Percentiles rank a stretch among this genome's conserved stretches.
Evolutionary conservation across 2,329 filamentous ascomycete species (phyloP).

Genomic region (Lecanoromycetidae sp.): DNA sequence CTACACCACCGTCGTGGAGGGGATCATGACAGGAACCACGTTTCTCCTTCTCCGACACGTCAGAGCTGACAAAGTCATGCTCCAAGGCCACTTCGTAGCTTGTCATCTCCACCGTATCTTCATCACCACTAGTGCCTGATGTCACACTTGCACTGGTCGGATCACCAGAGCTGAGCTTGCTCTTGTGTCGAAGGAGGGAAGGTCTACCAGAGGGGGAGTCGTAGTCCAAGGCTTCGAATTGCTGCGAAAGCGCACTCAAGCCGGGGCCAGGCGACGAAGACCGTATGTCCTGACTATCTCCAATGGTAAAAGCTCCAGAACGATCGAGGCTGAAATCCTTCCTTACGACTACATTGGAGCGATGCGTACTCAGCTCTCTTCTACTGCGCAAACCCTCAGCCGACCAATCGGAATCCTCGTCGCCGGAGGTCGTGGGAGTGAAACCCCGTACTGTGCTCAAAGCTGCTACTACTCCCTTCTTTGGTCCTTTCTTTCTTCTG

Average conservation of each 20-base stretch:
- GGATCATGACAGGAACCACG: conserved; percentile 21
- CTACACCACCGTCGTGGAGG: conserved; percentile 11
- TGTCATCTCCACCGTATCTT: conserved; percentile 59
- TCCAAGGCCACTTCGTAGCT: conserved; percentile 79
- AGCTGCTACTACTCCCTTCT: conserved; percentile 22
- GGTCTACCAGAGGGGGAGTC: conserved; percentile 43
- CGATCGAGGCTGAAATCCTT: conserved; percentile 9
- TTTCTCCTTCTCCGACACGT: conserved; percentile 32
- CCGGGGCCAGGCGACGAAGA: conserved; percentile 48
- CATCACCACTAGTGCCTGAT: conserved; percentile 50
- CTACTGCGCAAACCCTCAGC: conserved; percentile 20
- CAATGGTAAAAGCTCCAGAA: conserved; percentile 24
- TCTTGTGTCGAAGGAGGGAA: conserved; percentile 44
- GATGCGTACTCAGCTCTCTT: conserved; percentile 7
- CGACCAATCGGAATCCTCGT: conserved; percentile 36
- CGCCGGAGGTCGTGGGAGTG: conserved; percentile 32
- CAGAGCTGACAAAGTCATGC: conserved; percentile 66
- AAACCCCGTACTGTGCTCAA: conserved; percentile 34
- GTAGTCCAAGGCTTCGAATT: conserved; percentile 67
- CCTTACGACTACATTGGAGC: conserved; percentile 22
- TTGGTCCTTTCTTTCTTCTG: conserved; percentile 28
- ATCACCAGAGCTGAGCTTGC: conserved; percentile 33
- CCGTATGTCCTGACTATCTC: conserved; percentile 38
- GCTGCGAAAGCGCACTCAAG: conserved; percentile 69
- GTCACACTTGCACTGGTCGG: conserved; percentile 47